Conservation (phyloP, 768 basidiomycete genomes). For the Collybia mongolica region DNA sequence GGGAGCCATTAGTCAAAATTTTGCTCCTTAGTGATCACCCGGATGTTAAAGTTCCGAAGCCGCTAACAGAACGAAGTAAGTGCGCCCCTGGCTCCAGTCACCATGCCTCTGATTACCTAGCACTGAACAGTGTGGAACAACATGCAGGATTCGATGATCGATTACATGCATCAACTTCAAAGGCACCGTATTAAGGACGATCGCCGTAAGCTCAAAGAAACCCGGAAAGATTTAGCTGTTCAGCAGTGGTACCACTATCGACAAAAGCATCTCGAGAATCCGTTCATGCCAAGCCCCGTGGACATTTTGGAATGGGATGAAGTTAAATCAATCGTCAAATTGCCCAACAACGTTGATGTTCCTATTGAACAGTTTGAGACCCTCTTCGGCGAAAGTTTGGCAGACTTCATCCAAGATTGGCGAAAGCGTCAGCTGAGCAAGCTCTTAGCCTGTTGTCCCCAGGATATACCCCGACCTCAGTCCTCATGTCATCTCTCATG, state of each 20-base stretch:
- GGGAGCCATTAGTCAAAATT: slow-evolving; percentile 1
- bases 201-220: slow-evolving; percentile 14
- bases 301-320: slow-evolving; percentile 20
- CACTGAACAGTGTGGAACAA: slow-evolving; percentile 23
- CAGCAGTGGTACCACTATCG: slow-evolving; percentile 22
- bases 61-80: slow-evolving; percentile 18
- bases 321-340: slow-evolving; percentile 14
- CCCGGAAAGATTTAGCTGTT: slow-evolving; percentile 16
- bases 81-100: not conserved
- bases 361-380: not conserved
- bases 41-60: slow-evolving; percentile 13
- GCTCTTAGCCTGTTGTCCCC: not conserved
- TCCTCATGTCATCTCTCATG: not conserved
- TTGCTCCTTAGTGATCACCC: slow-evolving; percentile 13
- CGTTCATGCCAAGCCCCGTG: slow-evolving; percentile 21
- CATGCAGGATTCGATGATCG: slow-evolving; percentile 22
- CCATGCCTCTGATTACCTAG: not conserved
- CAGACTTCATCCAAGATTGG: not conserved
- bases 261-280: slow-evolving; percentile 8
- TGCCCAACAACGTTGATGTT: slow-evolving; percentile 5
- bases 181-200: slow-evolving; percentile 16
- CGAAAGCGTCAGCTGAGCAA: not conserved
- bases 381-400: not conserved
- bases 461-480: not conserved
- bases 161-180: slow-evolving; percentile 23